Base-by-base conservation (phyloP, 2,329 filamentous ascomycete genomes). In the Dothiorella sarmentorum region DNA sequence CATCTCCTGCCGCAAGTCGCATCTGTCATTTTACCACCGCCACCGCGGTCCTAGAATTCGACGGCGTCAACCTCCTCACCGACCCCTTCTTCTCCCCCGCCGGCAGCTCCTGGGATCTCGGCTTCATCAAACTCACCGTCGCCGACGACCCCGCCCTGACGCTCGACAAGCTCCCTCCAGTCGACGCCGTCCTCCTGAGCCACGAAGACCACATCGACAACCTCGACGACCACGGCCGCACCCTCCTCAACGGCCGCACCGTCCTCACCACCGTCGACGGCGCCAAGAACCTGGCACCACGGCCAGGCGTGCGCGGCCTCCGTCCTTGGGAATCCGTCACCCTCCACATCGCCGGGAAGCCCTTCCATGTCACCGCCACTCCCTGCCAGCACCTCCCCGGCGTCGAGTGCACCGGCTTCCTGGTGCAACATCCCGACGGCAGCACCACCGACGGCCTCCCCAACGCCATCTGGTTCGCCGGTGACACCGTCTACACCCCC, bases 181-280 rank as follows among this genome's bases (percentile, higher is more conserved):
- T 81, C 61, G 78, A 80, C 51, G 78, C 73, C n/a, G 68, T 81
- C 3, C 70, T 81, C 0, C 70, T 81, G 7, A 79, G 75, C 64
- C 79, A 82, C 59, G 79, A 81, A 64, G 76, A 81, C 64, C 79
- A 81, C 59, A 68, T 69, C 0, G 79, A 81, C 61, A 81, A 81
- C 60, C 70, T 82, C 2, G 79, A 82, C 31, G 69, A 73, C 2
- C 62, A 75, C 0, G 78, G 79, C 20, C 78, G 78, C 4, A 70
- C 63, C 7, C 69, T 80, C 0, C 72, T 81, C 5, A 71, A 80
- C 47, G 78, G 76, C 3, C 76, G 77, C 7, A 67, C 64, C 2
- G 79, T 81, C 4, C 67, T 80, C 27, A 80, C 78, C 0, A 80
- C 78, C 1, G 56, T 68, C 1, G 76, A 79, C 29, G 78, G 78